Conservation (phyloP, 495 filamentous ascomycete species). For the Lindgomyces ingoldianus region DNA sequence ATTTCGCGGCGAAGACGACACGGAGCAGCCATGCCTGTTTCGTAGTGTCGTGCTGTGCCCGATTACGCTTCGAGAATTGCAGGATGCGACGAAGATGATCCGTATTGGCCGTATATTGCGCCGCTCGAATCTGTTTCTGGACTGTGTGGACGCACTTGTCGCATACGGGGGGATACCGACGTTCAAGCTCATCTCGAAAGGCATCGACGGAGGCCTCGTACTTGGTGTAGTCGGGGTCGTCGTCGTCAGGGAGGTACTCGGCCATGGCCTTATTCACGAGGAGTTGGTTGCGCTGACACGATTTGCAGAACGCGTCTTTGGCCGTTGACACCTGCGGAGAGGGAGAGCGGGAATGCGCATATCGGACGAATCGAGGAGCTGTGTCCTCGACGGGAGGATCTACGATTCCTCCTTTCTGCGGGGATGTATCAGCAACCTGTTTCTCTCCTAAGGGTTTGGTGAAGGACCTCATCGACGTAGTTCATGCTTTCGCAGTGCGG, state of each 20-base stretch:
- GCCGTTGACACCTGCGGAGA: slow-evolving; percentile 42
- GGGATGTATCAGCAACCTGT: slow-evolving; percentile 18
- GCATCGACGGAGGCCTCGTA: slow-evolving; percentile 59
- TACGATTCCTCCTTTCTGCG: slow-evolving; percentile 77
- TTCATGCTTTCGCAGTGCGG: slow-evolving; percentile 56
- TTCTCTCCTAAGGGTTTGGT: neutral
- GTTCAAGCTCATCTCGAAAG: slow-evolving; percentile 66
- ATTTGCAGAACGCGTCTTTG: slow-evolving; percentile 69
- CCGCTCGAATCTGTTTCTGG: slow-evolving; percentile 61
- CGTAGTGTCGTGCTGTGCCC: slow-evolving; percentile 1
- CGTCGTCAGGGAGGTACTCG: slow-evolving; percentile 67
- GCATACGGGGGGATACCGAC: slow-evolving; percentile 82
- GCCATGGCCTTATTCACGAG: slow-evolving; percentile 67
- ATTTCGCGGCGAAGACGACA: slow-evolving; percentile 51
- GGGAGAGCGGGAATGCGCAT: slow-evolving; percentile 37
- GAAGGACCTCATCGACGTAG: slow-evolving; percentile 67
- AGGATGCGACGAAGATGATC: slow-evolving; percentile 74
- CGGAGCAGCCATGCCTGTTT: slow-evolving; percentile 55
- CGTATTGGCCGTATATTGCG: slow-evolving; percentile 76
- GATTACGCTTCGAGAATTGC: slow-evolving; percentile 58
- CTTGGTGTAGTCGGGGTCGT: slow-evolving; percentile 63
- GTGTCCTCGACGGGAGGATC: slow-evolving; percentile 68
- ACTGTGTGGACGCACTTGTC: slow-evolving; percentile 70
- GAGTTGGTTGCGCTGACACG: slow-evolving; percentile 80
- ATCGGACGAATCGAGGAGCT: slow-evolving; percentile 38